Base-by-base conservation (phyloP, 768 basidiomycete genomes). In the Boletus rubescentipes region DNA sequence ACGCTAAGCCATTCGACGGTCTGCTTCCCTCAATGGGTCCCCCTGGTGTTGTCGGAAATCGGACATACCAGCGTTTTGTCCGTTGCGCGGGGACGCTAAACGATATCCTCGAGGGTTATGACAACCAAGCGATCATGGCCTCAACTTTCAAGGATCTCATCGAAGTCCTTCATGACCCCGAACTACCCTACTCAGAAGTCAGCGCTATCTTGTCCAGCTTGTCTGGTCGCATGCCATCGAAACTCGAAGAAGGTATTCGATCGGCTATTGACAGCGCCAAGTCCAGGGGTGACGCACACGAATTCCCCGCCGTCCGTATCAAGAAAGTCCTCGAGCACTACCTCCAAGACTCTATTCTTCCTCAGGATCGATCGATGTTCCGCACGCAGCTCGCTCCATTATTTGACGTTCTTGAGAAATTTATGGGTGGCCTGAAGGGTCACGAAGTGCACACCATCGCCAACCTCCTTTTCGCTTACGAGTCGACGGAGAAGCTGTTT, bases 1-100 rank as follows among this genome's bases (percentile, higher is more conserved):
- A 98, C 67, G 96, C 97, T 54, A 98, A 96, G 74, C 96, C 96
- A 2, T 98, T 98, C 70, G 94, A 98, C 65, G 94, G 93, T 49
- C 87, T 94, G 40, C 83, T 98, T 11, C 92, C 96, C 15, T 62
- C 83, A 16, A 86, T 94, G 81, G 97, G 96, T 26, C 76, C 84
- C 30, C 94, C 95, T 39, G 85, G 83, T 54, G 86, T 96, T 54
- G 73, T 89, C 56, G 95, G 94, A 42, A 89, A 82, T 75, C 96
- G 94, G 75, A 83, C 93, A 36, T 87, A 97, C 68, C 97, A 99
- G 70, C 84, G 83, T 54, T 83, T 93, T 53, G 76, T 81, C 49
- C 83, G 83, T 61, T 88, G 87, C 73, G 75, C 88, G 49, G 80
- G 82, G 58, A 80, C 88, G 51, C 79, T 99, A 48, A 84, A 86